Percentiles rank a stretch among this genome's conserved stretches.
These are phyloP conservation scores for Dipodascus albidus DNA, from an alignment of 805 yeast genomes.

Conservation along the genomic window DNA sequence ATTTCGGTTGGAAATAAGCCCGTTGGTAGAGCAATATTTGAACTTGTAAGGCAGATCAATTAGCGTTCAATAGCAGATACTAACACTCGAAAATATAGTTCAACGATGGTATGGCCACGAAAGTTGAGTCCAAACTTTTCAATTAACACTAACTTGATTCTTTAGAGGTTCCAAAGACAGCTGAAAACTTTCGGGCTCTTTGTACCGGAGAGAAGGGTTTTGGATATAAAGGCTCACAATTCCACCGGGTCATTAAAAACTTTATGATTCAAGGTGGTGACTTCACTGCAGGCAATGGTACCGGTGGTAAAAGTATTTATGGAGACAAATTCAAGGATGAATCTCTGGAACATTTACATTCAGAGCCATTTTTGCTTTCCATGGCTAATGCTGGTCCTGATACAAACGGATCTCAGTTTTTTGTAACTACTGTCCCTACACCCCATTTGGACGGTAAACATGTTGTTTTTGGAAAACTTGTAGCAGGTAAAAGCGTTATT, in stretches of 20 bases:
- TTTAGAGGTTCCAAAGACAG: slow-evolving; percentile 67
- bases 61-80: not conserved
- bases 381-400: slow-evolving; percentile 95
- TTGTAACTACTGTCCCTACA: slow-evolving; percentile 79
- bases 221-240: slow-evolving; percentile 70
- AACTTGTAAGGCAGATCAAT: slow-evolving; percentile 31
- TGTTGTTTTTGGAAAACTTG: slow-evolving; percentile 84
- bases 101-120: not conserved
- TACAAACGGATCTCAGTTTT: slow-evolving; percentile 91
- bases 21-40: slow-evolving; percentile 68
- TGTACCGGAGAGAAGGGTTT: slow-evolving; percentile 77
- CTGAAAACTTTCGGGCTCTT: slow-evolving; percentile 75
- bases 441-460: slow-evolving; percentile 92
- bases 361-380: slow-evolving; percentile 70
- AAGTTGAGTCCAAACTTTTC: not conserved
- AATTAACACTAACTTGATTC: slow-evolving; percentile 31
- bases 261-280: slow-evolving; percentile 94
- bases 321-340: slow-evolving; percentile 84
- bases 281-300: slow-evolving; percentile 53
- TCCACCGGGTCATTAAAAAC: slow-evolving; percentile 75
- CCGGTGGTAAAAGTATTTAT: slow-evolving; percentile 69
- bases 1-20: slow-evolving; percentile 56
- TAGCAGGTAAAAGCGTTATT: slow-evolving; percentile 69
- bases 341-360: slow-evolving; percentile 62
- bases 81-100: slow-evolving; percentile 36